Conservation (phyloP, 2,329 filamentous ascomycete species). For the Nigrospora osmanthi region DNA sequence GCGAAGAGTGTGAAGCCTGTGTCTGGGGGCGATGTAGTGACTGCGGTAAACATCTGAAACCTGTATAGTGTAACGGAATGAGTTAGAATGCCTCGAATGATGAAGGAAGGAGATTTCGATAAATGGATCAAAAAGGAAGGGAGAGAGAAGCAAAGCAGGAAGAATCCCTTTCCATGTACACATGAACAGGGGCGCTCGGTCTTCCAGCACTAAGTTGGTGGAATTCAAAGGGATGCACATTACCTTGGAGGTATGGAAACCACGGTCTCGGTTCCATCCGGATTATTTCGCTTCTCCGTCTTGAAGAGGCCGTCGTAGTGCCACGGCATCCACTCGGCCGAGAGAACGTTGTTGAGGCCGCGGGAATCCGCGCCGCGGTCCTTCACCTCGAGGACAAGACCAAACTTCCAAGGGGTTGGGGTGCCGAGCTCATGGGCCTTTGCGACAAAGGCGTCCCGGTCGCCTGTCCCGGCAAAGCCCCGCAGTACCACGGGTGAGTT, state of each 20-base stretch:
- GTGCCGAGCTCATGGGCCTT: constrained; percentile 39
- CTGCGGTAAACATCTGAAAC: constrained; percentile 45
- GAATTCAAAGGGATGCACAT: constrained; percentile 5
- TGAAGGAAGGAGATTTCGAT: too few species aligned
- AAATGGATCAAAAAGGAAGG: too few species aligned
- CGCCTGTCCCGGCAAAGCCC: constrained; percentile 37
- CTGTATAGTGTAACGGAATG: constrained; percentile 11
- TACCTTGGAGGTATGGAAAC: constrained; percentile 35
- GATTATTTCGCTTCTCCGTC: constrained; percentile 29
- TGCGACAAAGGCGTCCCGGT: constrained; percentile 34
- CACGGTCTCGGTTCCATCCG: constrained; percentile 28
- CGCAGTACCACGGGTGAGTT: constrained; percentile 47
- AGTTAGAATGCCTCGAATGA: not conserved
- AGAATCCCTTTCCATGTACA: too few species aligned
- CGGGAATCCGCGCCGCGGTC: constrained; percentile 34
- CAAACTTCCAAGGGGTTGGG: constrained; percentile 45
- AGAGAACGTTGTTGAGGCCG: constrained; percentile 44
- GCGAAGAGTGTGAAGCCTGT: constrained; percentile 48
- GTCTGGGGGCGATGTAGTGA: constrained; percentile 35
- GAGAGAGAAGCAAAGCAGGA: too few species aligned
- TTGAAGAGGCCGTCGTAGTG: constrained; percentile 52
- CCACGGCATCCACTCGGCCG: constrained; percentile 47
- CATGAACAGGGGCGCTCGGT: too few species aligned
- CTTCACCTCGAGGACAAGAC: constrained; percentile 41
- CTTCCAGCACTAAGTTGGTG: too few species aligned